Base-by-base conservation (phyloP, 768 basidiomycete species). In the Clitopilus passeckerianus region DNA sequence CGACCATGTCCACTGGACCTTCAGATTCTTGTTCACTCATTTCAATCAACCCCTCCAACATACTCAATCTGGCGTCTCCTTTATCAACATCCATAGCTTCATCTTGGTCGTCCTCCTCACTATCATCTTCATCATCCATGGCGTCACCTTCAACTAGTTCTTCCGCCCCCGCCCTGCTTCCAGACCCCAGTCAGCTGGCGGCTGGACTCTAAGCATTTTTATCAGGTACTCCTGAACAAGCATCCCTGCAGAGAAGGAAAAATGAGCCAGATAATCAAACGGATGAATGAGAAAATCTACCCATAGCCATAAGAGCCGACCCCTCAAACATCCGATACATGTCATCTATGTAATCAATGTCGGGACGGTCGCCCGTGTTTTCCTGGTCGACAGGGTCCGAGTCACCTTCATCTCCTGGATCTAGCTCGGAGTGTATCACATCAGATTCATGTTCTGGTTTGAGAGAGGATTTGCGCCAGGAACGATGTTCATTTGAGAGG, bases 241-340 rank as follows among this genome's bases (percentile, higher is more conserved):
- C 74, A 91, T 84, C 1, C 88, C 89, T 63, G 24, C 57, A 33
- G 10, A 54, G 54, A 59, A 20, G 50, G n/a, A 14, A 33, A 1
- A 58, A 34, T 57, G 58, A 24, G 23, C 60, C 4, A 15, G 57
- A 43, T 35, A n/a, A 34, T 34, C 8, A 34, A 34, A 41, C 30
- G 37, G 33, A 34, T 33, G 5, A 24, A 18, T 37, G 1, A 23
- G 23, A 53, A 18, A 20, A 72, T 78, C 22, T 34, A 90, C 90
- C 88, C 61, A 92, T 77, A 2, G 83, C 88, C 70, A 91, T 76
- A 46, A 91, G 77, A 3, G 88, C 87, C 9, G 86, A 85, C 4
- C 90, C 90, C 64, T 90, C 86, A 61, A 90, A 76, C 2, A 82
- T 76, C 65, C 81, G 88, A 68, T 91, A 91, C 90, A 92, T 91